A percentile compares a stretch with the other conserved stretches of the same genome.
These are phyloP conservation scores for Sarocladium kiliense DNA, from an alignment of 2,329 filamentous ascomycete species.

Conservation along the genomic window DNA sequence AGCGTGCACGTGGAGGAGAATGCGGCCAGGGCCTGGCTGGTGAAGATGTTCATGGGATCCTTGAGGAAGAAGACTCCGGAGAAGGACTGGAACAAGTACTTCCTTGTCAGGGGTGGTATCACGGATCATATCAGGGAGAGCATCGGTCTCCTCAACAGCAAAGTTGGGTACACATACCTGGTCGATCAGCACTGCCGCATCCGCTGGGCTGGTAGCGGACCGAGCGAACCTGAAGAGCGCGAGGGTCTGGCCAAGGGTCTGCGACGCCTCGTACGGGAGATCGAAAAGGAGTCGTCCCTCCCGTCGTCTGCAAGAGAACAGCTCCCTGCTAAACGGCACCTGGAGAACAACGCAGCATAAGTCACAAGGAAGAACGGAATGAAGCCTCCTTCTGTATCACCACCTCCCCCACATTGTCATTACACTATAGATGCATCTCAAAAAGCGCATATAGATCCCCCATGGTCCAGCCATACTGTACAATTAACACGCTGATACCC, in stretches of 20 bases:
- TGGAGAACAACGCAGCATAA: background rate
- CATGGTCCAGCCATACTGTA: constrained; percentile 20
- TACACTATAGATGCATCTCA: constrained; percentile 5
- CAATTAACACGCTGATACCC: constrained; percentile 32
- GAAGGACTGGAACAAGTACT: constrained; percentile 55
- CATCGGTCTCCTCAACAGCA: constrained; percentile 74
- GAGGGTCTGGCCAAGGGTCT: constrained; percentile 62
- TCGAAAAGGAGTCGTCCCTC: constrained; percentile 30
- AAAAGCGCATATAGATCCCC: constrained; percentile 1
- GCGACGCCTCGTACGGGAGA: constrained; percentile 56
- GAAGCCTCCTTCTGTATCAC: background rate
- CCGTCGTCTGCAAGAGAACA: constrained; percentile 29
- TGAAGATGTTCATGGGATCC: constrained; percentile 50
- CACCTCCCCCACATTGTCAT: background rate
- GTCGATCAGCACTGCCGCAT: constrained; percentile 85
- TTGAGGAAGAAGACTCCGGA: constrained; percentile 44
- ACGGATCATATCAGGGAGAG: constrained; percentile 57
- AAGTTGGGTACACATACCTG: constrained; percentile 91
- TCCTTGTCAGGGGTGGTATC: constrained; percentile 53
- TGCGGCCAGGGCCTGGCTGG: constrained; percentile 55
- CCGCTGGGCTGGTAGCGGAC: constrained; percentile 84
- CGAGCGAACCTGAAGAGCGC: constrained; percentile 59
- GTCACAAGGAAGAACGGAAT: background rate
- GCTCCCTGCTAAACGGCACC: constrained; percentile 15
- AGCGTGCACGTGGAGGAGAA: constrained; percentile 88